A percentile compares a stretch with the other conserved stretches of the same genome.
These are phyloP conservation scores for Saccharomyces hybrid DNA, from an alignment of 1,139 yeast species.

Conservation along the genomic window DNA sequence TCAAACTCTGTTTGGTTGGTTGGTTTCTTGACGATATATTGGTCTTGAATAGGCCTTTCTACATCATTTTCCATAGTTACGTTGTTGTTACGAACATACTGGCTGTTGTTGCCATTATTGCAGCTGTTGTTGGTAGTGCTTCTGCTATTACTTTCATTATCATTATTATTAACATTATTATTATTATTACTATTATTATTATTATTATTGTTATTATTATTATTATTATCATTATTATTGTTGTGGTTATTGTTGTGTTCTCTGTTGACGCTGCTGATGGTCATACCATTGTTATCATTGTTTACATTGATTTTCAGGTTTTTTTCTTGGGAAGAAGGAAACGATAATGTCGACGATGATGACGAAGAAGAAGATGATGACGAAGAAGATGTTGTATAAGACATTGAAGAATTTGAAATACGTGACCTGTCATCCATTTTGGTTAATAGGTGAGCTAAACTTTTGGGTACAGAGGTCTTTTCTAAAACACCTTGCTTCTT, in stretches of 20 bases:
- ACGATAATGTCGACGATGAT: background rate
- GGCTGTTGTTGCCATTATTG: background rate
- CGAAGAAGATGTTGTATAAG: background rate
- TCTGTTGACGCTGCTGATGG: no score
- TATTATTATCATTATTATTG: background rate
- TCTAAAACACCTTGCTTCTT: constrained; percentile 42
- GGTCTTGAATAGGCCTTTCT: constrained; percentile 4
- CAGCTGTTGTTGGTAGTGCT: background rate
- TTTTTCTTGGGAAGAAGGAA: background rate
- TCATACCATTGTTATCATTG: background rate
- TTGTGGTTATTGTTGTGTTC: no score
- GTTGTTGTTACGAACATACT: background rate
- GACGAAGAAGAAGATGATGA: background rate
- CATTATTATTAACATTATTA: background rate
- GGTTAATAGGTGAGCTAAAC: constrained; percentile 40
- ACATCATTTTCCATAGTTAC: background rate
- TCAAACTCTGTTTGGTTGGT: constrained; percentile 30
- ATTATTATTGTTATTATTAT: background rate
- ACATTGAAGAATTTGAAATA: background rate
- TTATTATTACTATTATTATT: background rate
- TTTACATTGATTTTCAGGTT: background rate
- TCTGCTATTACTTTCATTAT: constrained; percentile 2
- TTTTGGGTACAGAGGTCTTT: constrained; percentile 42
- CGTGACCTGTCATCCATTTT: constrained; percentile 13
- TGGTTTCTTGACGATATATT: constrained; percentile 30